A percentile compares a stretch with the other conserved stretches of the same genome.
Evolutionary conservation across 2,329 filamentous ascomycete genomes (phyloP).

Genomic region (Blastomyces gilchristii): DNA sequence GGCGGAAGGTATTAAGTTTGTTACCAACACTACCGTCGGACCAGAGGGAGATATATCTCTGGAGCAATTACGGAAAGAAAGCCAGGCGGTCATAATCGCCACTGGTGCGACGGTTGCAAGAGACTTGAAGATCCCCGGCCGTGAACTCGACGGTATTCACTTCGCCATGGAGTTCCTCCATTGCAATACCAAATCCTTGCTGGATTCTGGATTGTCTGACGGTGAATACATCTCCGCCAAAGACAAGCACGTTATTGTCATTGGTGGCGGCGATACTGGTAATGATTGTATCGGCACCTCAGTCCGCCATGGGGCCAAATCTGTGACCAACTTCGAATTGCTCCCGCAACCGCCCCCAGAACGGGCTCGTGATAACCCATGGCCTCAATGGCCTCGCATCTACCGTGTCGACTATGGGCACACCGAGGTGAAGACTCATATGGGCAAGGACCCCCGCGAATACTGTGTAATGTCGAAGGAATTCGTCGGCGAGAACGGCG

Average conservation of each 20-base stretch:
- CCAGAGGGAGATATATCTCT: slow-evolving; percentile 60
- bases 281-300: slow-evolving; percentile 98
- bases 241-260: slow-evolving; percentile 90
- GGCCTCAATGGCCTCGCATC: slow-evolving; percentile 96
- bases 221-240: slow-evolving; percentile 86
- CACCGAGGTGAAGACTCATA: slow-evolving; percentile 89
- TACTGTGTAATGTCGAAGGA: slow-evolving; percentile 98
- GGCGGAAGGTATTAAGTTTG: slow-evolving; percentile 73
- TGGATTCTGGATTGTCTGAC: slow-evolving; percentile 80
- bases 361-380: slow-evolving; percentile 88
- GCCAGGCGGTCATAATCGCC: slow-evolving; percentile 80
- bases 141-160: slow-evolving; percentile 81
- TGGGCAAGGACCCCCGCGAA: slow-evolving; percentile 90
- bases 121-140: slow-evolving; percentile 81
- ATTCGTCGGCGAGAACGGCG: slow-evolving; percentile 78
- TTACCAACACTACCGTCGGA: slow-evolving; percentile 66
- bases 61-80: slow-evolving; percentile 58
- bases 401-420: slow-evolving; percentile 98
- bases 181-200: slow-evolving; percentile 93
- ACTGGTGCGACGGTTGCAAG: slow-evolving; percentile 89
- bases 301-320: slow-evolving; percentile 89
- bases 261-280: slow-evolving; percentile 93
- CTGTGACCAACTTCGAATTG: slow-evolving; percentile 91
- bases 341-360: slow-evolving; percentile 84
- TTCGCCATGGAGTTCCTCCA: slow-evolving; percentile 97